Conservation (phyloP, 768 basidiomycete genomes). For the Paxillus involutus region DNA sequence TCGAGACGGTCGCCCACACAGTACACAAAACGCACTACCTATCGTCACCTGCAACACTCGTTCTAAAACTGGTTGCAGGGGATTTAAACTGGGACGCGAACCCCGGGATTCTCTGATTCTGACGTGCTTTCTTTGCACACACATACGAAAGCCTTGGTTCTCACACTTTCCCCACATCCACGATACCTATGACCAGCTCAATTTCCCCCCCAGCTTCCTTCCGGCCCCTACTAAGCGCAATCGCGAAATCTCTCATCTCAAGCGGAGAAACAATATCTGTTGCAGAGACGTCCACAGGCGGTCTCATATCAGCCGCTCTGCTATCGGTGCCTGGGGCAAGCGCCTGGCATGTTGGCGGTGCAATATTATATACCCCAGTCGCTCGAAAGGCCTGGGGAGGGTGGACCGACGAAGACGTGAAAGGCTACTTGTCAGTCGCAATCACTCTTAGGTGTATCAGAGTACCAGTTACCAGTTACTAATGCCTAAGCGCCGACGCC, state of each 20-base stretch:
- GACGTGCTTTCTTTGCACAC: too few relatives aligned
- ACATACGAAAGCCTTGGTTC: not conserved
- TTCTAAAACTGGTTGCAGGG: too few relatives aligned
- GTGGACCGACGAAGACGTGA: constrained; percentile 17
- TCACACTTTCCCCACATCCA: not conserved
- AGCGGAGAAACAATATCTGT: constrained; percentile 14
- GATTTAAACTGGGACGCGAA: too few relatives aligned
- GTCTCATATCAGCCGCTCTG: constrained; percentile 18
- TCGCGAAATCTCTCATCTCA: constrained; percentile 13
- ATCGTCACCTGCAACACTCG: too few relatives aligned
- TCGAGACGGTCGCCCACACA: too few relatives aligned
- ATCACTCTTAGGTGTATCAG: not conserved
- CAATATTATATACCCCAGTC: constrained; percentile 17
- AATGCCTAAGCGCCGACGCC: not conserved
- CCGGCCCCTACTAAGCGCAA: constrained; percentile 9
- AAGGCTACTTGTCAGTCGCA: constrained; percentile 12
- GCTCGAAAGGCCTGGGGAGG: constrained; percentile 15
- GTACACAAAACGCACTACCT: too few relatives aligned
- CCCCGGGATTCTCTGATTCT: too few relatives aligned
- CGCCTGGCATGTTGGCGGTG: constrained; percentile 14
- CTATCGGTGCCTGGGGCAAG: constrained; percentile 20
- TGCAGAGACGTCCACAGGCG: constrained; percentile 20
- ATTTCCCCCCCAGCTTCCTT: constrained; percentile 6
- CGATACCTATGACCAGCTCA: not conserved
- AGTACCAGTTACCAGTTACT: not conserved